A percentile compares a stretch with the other conserved stretches of the same genome.
Evolutionary conservation across 73 alveolate genomes (phyloP).

Genomic region (Urostyla sp.): DNA sequence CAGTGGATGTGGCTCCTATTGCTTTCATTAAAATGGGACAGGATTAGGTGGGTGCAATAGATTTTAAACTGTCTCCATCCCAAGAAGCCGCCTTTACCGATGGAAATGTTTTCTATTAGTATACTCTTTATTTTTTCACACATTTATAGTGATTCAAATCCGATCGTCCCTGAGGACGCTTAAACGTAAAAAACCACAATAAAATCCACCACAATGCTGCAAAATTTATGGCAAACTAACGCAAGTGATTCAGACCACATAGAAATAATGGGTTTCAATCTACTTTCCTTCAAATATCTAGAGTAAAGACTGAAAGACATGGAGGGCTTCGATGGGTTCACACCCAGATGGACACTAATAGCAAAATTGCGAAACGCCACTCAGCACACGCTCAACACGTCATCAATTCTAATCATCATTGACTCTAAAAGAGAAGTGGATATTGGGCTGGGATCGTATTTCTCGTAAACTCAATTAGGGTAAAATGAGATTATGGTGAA

Average conservation of each 20-base stretch:
- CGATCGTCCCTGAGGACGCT: not conserved
- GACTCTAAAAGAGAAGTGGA: slow-evolving; percentile 67
- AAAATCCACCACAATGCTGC: too few relatives aligned
- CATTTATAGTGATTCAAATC: not conserved
- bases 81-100: slow-evolving; percentile 3
- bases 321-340: slow-evolving; percentile 68
- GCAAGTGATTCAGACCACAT: not conserved
- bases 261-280: not conserved
- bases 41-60: slow-evolving; percentile 93
- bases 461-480: slow-evolving; percentile 54
- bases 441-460: slow-evolving; percentile 71
- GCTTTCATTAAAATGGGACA: slow-evolving; percentile 90
- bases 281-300: slow-evolving; percentile 43
- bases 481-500: slow-evolving; percentile 60
- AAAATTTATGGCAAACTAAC: too few relatives aligned
- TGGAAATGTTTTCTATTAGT: slow-evolving; percentile 34
- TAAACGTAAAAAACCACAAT: too few relatives aligned
- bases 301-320: slow-evolving; percentile 8
- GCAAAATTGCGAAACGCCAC: slow-evolving; percentile 65
- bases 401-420: slow-evolving; percentile 46
- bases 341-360: slow-evolving; percentile 85
- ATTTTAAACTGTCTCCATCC: slow-evolving; percentile 82
- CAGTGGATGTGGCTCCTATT: slow-evolving; percentile 82
- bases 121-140: not conserved
- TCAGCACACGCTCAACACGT: slow-evolving; percentile 20